phyloP scores from a whole-genome alignment of 2,329 filamentous ascomycete species.

The Chalaropsis thielavioides region DNA sequence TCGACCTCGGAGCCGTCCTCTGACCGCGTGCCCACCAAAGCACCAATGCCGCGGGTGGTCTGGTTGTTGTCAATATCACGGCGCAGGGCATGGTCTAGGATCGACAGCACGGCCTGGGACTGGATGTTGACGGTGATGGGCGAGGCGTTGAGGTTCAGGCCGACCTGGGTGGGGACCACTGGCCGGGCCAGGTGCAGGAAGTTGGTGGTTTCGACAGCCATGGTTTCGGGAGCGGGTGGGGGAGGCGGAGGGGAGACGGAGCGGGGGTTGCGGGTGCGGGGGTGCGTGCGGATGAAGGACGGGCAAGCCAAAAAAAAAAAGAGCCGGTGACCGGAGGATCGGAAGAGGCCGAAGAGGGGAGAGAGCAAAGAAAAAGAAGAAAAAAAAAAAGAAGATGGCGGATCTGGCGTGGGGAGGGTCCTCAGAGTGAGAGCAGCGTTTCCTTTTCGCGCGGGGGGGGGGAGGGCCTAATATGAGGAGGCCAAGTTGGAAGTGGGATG shows the following conservation, averaged over 20 bases:
- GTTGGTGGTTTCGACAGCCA: slow-evolving; percentile 66
- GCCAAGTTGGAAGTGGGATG: slow-evolving; percentile 14
- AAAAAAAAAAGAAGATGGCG: background rate
- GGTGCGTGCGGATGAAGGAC: background rate
- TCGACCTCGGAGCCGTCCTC: slow-evolving; percentile 96
- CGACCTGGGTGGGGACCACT: slow-evolving; percentile 65
- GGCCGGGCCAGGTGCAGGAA: slow-evolving; percentile 93
- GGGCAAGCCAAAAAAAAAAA: background rate
- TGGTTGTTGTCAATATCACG: slow-evolving; percentile 62
- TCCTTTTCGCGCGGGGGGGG: too few species aligned
- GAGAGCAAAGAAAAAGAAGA: background rate
- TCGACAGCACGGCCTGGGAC: slow-evolving; percentile 67
- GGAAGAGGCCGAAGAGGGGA: background rate
- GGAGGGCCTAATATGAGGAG: slow-evolving; percentile 9
- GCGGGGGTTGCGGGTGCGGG: background rate
- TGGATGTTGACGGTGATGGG: slow-evolving; percentile 91
- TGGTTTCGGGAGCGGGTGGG: slow-evolving; percentile 38
- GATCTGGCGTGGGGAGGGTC: background rate
- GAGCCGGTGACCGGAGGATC: background rate
- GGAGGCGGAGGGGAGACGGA: background rate
- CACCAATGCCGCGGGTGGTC: slow-evolving; percentile 92
- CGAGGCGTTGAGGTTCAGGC: slow-evolving; percentile 71
- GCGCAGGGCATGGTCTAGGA: slow-evolving; percentile 88
- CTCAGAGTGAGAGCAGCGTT: slow-evolving; percentile 7
- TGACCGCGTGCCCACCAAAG: slow-evolving; percentile 78